These are phyloP conservation scores for Cryptosporidium ryanae DNA, from an alignment of 169 alveolate genomes.

Conservation along the genomic window DNA sequence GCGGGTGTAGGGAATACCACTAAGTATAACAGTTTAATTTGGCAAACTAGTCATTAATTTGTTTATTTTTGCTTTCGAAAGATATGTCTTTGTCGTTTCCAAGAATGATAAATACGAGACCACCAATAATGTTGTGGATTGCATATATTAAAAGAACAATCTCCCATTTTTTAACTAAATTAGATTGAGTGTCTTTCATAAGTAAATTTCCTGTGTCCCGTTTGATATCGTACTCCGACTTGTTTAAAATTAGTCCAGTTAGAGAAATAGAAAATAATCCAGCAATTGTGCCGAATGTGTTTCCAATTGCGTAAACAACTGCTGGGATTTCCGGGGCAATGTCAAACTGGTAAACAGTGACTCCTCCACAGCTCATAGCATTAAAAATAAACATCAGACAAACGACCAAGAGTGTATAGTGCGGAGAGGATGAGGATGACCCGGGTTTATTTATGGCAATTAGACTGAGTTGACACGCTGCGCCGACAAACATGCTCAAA, in stretches of 20 bases:
- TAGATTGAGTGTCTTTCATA: not conserved
- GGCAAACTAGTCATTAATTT: too few species aligned
- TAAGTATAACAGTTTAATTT: not conserved
- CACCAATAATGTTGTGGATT: conserved; percentile 64
- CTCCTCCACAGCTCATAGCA: conserved; percentile 74
- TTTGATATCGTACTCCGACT: conserved; percentile 25
- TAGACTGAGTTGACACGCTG: conserved; percentile 24
- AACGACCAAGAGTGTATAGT: conserved; percentile 30
- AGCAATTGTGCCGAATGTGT: conserved; percentile 68
- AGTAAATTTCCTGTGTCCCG: too few species aligned
- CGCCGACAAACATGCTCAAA: conserved; percentile 56
- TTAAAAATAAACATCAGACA: conserved; percentile 67
- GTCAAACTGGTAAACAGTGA: conserved; percentile 66
- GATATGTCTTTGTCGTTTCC: conserved; percentile 41
- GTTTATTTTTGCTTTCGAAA: not conserved
- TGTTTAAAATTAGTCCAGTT: conserved; percentile 58
- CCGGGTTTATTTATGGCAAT: conserved; percentile 18
- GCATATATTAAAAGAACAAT: conserved; percentile 50
- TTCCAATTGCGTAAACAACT: conserved; percentile 66
- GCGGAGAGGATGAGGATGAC: conserved; percentile 8
- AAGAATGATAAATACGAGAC: conserved; percentile 20
- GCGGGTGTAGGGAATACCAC: not conserved
- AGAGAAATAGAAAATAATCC: conserved; percentile 66
- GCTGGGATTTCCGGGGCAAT: conserved; percentile 69
- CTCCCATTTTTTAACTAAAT: conserved; percentile 31